Evolutionary conservation across 148 eudicot genomes (phyloP), one percentile per base, ranked within the genome.

Genomic region (Persicaria maculosa): DNA sequence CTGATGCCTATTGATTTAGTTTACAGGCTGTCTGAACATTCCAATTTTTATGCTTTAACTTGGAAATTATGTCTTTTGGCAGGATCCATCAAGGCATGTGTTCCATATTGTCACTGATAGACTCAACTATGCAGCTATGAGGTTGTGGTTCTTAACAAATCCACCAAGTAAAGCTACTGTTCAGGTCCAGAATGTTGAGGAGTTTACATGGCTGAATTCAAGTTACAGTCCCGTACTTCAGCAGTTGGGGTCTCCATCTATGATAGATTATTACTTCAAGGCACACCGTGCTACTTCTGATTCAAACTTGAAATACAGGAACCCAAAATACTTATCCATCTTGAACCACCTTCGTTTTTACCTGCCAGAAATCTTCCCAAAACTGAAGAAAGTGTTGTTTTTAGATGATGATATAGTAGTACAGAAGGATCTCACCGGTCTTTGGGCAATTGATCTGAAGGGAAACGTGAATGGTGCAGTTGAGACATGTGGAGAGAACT

Each of bases 261-360:
- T 92, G 93, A 88, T 87, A 73, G 85, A 92, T 83, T 92, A 90
- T 82, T 92, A 92, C 84, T 92, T 92, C 78, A 87, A 77, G 80
- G 79, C 79, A 48, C 94, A 88, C 50, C 88, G 80, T 83, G 84
- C 91, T 74, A 75, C 85, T 5, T 85, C 95, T 62, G 95, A 92
- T 83, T 72, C 91, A 62, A 90, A 88, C 77, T 69, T 90, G 80
- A 92, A 92, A 75, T 92, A 85, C 74, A 85, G 95, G 54, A 92
- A 92, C 74, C 97, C 97, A 44, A 92, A 92, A 75, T 92, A 92
- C 82, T 80, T 92, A 36, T 92, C 97, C 6, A 87, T 92, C 72
- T 81, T 92, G 81, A 92, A 92, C 79, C 97, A 92, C 80, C 91
- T 92, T 50, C 89, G 97, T n/a, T 92, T 92, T 87, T 92, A 92